Base-by-base conservation (phyloP, 257 asterid genomes). In the Scutellaria minor region DNA sequence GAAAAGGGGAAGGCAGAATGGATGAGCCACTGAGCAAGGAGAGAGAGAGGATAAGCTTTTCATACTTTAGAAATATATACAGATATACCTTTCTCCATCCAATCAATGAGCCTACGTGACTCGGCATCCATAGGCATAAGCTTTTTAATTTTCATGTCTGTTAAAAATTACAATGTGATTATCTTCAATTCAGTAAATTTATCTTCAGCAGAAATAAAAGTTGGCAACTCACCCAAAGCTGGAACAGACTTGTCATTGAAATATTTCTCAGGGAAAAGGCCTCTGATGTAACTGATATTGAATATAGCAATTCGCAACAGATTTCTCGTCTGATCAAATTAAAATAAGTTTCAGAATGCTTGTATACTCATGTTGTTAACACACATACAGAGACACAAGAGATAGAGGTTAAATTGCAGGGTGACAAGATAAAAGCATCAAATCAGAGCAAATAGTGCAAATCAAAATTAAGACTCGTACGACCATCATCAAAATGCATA, bases 121-220 rank as follows among this genome's bases (percentile, higher is more conserved):
- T 94, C 98, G 57, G 92, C 91, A 86, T 91, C 98, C 91, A 94
- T 79, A 45, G 98, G 98, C 97, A 91, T 88, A 47, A 94, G 98
- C 86, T 94, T 94, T 85, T 94, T 94, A 55, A 94, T 89, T 89
- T 94, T 94, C 97, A 94, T 91, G 73, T 91, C 96, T 91, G 85
- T 75, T 42, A 54, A 31, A 31, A 31, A 31, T 31, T 31, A 31
- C 60, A 69, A 56, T 58, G 44, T 50, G 67, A 80, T 61, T 40
- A 70, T 75, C 37, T 56, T 68, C 75, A 79, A 54, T 58, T 72
- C 22, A 12, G 66, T 50, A 56, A 45, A 10, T 27, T 31, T 24
- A 6, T 31, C 55, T 51, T 10, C 2, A 27, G 59, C 22, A 64
- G 44, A 57, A 73, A 45, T 40, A 41, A 31, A 45, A n/a, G 44